phyloP scores from a whole-genome alignment of 1,139 yeast species.

The Wickerhamomyces sp. region DNA sequence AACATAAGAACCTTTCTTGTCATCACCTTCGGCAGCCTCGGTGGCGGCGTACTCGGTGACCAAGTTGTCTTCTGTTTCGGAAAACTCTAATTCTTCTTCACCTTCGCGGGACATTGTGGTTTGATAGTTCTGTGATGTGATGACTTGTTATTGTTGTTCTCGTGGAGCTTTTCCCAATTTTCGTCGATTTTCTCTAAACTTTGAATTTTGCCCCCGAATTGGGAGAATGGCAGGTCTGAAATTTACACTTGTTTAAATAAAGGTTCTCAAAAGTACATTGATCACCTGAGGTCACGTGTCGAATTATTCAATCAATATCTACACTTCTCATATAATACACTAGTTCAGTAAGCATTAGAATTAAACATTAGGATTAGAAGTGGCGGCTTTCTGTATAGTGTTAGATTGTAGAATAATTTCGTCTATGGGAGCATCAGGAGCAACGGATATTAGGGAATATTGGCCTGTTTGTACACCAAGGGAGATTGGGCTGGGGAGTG shows the following conservation, averaged over 20 bases:
- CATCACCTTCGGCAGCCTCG: constrained; percentile 49
- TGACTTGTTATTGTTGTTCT: constrained; percentile 1
- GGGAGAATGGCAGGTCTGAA: neutral
- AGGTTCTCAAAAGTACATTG: no score
- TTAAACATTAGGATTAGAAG: no score
- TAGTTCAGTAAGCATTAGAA: no score
- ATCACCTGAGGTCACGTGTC: no score
- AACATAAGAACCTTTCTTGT: constrained; percentile 95
- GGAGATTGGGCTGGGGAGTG: no score
- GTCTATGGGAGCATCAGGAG: no score
- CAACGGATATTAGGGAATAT: no score
- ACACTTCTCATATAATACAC: no score
- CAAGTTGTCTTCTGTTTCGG: constrained; percentile 94
- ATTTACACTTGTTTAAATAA: neutral
- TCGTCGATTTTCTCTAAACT: neutral
- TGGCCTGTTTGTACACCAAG: no score
- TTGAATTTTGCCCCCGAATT: constrained; percentile 1
- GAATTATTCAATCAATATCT: no score
- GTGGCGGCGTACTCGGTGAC: constrained; percentile 57
- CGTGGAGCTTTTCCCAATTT: neutral
- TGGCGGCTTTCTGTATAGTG: no score
- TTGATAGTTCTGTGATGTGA: neutral
- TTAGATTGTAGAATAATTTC: no score
- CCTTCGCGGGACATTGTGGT: constrained; percentile 77
- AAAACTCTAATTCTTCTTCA: constrained; percentile 97